These are phyloP conservation scores for Micractinium sp. DNA, from an alignment of 139 green algal genomes.

Conservation along the genomic window DNA sequence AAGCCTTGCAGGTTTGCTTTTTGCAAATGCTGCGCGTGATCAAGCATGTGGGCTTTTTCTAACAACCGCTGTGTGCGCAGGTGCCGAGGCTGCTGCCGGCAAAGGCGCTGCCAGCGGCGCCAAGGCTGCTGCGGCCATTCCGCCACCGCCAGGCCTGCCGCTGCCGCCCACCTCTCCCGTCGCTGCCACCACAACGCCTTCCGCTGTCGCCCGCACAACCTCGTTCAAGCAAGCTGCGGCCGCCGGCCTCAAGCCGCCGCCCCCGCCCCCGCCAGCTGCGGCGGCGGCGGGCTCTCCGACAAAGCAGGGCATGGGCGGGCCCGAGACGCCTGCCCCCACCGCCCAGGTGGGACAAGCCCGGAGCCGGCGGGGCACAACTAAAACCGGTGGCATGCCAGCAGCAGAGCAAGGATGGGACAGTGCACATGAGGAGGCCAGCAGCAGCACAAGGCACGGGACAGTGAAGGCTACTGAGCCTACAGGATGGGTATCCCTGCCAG, in stretches of 20 bases:
- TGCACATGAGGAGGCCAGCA: no score
- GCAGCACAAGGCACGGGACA: no score
- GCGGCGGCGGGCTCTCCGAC: neutral
- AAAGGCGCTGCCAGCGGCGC: neutral
- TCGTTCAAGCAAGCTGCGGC: slow-evolving; percentile 20
- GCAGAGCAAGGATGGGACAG: no score
- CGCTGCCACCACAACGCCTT: neutral
- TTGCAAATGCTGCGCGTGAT: no score
- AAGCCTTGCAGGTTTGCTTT: no score
- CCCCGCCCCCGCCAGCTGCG: neutral
- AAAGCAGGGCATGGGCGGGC: neutral
- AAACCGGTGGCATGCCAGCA: no score
- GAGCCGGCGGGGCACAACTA: no score
- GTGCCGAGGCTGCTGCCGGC: neutral
- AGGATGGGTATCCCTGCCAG: no score
- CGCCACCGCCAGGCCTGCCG: slow-evolving; percentile 12
- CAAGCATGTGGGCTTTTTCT: no score
- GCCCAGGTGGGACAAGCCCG: neutral
- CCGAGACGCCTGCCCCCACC: neutral
- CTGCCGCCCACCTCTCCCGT: neutral
- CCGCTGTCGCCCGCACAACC: neutral
- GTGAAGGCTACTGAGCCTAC: no score
- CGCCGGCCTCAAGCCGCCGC: neutral
- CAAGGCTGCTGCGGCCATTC: neutral
- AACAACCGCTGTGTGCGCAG: neutral